These are phyloP conservation scores for Ophiocordyceps australis DNA, from an alignment of 2,329 filamentous ascomycete genomes.

Conservation along the genomic window DNA sequence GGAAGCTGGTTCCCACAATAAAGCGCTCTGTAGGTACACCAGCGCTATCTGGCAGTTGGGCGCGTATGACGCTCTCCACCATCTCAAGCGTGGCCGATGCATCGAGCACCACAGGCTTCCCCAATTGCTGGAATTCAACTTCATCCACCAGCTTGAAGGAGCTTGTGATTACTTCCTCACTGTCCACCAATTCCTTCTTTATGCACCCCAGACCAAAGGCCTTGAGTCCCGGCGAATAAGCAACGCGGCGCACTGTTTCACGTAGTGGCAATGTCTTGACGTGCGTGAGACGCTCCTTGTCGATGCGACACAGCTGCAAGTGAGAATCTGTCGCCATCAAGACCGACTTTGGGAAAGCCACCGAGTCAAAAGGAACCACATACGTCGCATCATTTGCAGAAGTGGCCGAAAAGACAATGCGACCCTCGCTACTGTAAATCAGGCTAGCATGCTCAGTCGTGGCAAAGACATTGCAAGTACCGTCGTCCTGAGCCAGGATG, in stretches of 20 bases:
- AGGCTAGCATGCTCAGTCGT: constrained; percentile 88
- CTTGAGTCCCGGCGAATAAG: constrained; percentile 63
- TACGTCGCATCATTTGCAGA: constrained; percentile 73
- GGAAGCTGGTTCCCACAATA: constrained; percentile 73
- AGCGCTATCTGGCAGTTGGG: constrained; percentile 43
- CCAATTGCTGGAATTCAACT: constrained; percentile 64
- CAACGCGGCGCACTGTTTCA: constrained; percentile 72
- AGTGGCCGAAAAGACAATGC: constrained; percentile 83
- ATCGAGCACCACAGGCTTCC: constrained; percentile 44
- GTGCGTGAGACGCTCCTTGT: constrained; percentile 74
- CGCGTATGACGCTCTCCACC: constrained; percentile 68
- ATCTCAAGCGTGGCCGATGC: constrained; percentile 40
- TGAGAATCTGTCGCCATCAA: constrained; percentile 62
- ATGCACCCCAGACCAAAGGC: constrained; percentile 82
- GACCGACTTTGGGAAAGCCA: constrained; percentile 65
- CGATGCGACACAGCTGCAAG: constrained; percentile 64
- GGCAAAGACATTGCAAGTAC: constrained; percentile 68
- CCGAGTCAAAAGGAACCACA: constrained; percentile 67
- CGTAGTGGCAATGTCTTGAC: constrained; percentile 62
- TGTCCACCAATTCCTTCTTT: constrained; percentile 48
- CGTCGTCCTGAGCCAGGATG: constrained; percentile 49
- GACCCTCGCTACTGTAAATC: constrained; percentile 76
- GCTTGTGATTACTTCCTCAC: constrained; percentile 59
- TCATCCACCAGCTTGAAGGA: constrained; percentile 86
- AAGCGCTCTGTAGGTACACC: constrained; percentile 56